These are phyloP conservation scores for Diaporthe sp. DNA, from an alignment of 2,329 filamentous ascomycete species.

Conservation along the genomic window DNA sequence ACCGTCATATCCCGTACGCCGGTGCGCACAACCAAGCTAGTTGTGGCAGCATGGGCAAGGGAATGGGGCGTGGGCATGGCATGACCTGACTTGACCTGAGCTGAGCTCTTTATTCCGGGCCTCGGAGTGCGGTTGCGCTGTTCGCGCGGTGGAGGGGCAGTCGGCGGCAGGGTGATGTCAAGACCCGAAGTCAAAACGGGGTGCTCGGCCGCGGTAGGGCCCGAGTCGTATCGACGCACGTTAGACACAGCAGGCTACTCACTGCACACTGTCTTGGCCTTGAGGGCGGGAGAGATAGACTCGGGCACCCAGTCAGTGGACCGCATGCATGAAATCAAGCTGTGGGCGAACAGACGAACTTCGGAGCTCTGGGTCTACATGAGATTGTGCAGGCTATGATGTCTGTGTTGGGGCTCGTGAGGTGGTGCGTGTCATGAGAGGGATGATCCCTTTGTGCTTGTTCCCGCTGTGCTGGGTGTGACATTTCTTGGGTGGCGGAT, in stretches of 20 bases:
- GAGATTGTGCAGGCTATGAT: not conserved
- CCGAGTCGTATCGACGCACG: not conserved
- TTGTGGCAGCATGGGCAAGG: not conserved
- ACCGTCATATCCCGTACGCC: not conserved
- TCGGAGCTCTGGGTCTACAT: not conserved
- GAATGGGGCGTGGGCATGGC: not conserved
- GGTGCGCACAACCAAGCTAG: not conserved
- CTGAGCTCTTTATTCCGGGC: not conserved
- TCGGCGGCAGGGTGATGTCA: slow-evolving; percentile 29
- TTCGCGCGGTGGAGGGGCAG: slow-evolving; percentile 19
- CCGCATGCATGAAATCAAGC: slow-evolving; percentile 1
- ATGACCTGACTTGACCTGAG: slow-evolving; percentile 4
- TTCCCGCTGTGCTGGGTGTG: slow-evolving; percentile 19
- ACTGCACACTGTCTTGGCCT: not conserved
- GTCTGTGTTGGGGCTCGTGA: not conserved
- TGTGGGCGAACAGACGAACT: slow-evolving; percentile 14
- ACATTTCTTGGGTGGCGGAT: slow-evolving; percentile 26
- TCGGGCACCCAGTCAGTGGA: not conserved
- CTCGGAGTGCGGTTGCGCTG: slow-evolving; percentile 12
- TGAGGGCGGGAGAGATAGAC: slow-evolving; percentile 1
- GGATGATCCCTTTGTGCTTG: slow-evolving; percentile 24
- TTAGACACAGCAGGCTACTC: not conserved
- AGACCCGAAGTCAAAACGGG: slow-evolving; percentile 21
- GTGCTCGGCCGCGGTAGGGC: slow-evolving; percentile 23
- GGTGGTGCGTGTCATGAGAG: not conserved